Percentiles rank a stretch among this genome's conserved stretches.
phyloP scores from a whole-genome alignment of 331 rosid species.

The Malus hybrid region DNA sequence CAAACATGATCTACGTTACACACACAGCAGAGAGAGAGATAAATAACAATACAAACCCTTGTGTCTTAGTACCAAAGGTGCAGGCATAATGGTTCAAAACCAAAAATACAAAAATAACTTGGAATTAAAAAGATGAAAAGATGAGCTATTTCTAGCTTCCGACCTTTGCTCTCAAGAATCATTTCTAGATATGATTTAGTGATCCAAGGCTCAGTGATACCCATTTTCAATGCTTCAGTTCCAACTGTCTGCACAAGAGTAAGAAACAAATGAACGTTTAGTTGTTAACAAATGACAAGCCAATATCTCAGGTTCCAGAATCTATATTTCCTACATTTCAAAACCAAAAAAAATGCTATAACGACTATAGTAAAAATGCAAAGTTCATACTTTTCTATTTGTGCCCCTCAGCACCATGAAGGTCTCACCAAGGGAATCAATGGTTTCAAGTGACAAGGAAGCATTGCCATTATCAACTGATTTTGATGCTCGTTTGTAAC shows the following conservation, averaged over 20 bases:
- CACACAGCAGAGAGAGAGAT: background rate
- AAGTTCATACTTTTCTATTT: slow-evolving; percentile 66
- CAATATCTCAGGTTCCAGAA: background rate
- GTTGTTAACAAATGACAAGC: background rate
- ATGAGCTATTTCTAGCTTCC: slow-evolving; percentile 8
- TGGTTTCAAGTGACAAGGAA: slow-evolving; percentile 77
- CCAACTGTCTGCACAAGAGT: slow-evolving; percentile 72
- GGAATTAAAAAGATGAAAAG: background rate
- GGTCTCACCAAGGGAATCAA: slow-evolving; percentile 92
- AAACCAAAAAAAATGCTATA: background rate
- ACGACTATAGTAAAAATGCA: background rate
- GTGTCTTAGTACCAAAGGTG: background rate
- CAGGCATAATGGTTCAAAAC: background rate
- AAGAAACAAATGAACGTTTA: background rate
- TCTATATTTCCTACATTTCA: background rate
- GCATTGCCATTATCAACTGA: slow-evolving; percentile 63
- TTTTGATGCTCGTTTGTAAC: slow-evolving; percentile 84
- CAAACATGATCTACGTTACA: background rate
- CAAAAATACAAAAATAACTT: background rate
- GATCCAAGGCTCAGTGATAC: slow-evolving; percentile 78
- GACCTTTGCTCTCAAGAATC: slow-evolving; percentile 95
- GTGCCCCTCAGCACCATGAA: slow-evolving; percentile 95
- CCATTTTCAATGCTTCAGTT: slow-evolving; percentile 76
- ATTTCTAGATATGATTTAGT: slow-evolving; percentile 94
- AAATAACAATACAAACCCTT: background rate